Base-by-base conservation (phyloP, 495 filamentous ascomycete genomes). In the Viridothelium virens region DNA sequence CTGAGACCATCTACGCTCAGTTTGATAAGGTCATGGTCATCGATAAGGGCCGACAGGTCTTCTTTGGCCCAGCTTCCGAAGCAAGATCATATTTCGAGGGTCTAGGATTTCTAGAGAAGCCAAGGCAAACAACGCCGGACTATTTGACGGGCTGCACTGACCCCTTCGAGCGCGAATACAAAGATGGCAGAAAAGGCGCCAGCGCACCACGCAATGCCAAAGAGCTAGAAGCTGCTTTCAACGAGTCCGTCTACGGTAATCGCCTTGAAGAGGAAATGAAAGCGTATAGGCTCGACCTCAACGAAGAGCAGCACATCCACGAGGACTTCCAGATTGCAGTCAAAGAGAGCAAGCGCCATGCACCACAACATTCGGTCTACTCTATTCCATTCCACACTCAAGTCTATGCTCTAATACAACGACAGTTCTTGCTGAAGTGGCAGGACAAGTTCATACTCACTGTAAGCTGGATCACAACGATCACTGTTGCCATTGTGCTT, bases 11-110 rank as follows among this genome's bases (percentile, higher is more conserved):
- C 63, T 96, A 93, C 76, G 82, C 81, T 37, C 85, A 87, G 59
- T 96, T 96, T 69, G 91, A 96, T 77, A 95, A 94, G 70, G 89
- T 94, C 5, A 75, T 93, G 37, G 87, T 95, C 18, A 89, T 96
- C 61, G 88, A 95, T 66, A 81, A 83, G 38, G 92, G 92, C 16
- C 83, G 80, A 14, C 83, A 93, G 73, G 87, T 94, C 2, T 96
- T 88, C 77, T 94, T 91, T 68, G 92, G 92, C 0, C 86, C 88
- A 0, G 74, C 85, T 0, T 73, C 76, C 0, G 85, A 91, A 69
- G 91, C 91, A 6, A 77, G 87, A 63, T 74, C 78, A 4, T 96
- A 96, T 72, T 95, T 96, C 65, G 90, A 93, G 69, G 81, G 82
- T 0, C 84, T 96, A 16, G 91, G 92, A 5, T 96, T 91, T 71